phyloP scores from a whole-genome alignment of 31 red algal species.

The Endocladia muricata region DNA sequence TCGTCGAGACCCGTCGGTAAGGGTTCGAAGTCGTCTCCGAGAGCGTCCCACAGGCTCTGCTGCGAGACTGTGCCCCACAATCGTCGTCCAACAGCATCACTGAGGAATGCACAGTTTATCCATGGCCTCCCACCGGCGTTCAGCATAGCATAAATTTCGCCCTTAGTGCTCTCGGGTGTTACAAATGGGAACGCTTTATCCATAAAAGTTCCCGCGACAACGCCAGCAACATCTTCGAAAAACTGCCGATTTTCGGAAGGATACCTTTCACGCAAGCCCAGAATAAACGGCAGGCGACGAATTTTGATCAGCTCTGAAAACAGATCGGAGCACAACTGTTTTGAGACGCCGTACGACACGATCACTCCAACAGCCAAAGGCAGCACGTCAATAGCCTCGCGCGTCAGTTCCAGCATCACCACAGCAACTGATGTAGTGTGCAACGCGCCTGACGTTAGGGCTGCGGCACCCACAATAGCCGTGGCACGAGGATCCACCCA shows the following conservation, averaged over 20 bases:
- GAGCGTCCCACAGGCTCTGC: constrained; percentile 36
- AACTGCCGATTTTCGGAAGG: constrained; percentile 57
- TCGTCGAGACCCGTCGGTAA: not conserved
- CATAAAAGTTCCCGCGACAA: constrained; percentile 61
- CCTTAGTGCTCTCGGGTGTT: constrained; percentile 45
- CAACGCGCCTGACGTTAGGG: constrained; percentile 48
- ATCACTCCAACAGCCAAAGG: constrained; percentile 60
- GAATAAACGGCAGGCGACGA: constrained; percentile 58
- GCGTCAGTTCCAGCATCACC: constrained; percentile 75
- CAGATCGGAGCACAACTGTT: constrained; percentile 60
- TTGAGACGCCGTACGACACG: constrained; percentile 64
- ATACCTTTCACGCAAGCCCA: constrained; percentile 68
- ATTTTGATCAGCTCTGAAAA: constrained; percentile 75
- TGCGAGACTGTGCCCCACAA: constrained; percentile 66
- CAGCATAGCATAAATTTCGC: constrained; percentile 49
- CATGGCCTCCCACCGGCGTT: constrained; percentile 34
- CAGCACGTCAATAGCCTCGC: constrained; percentile 60
- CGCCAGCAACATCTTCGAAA: constrained; percentile 44
- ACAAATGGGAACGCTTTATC: constrained; percentile 52
- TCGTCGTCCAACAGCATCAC: constrained; percentile 22
- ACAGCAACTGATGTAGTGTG: constrained; percentile 70
- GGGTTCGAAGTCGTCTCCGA: constrained; percentile 25
- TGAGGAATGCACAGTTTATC: constrained; percentile 54
- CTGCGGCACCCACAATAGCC: constrained; percentile 69
- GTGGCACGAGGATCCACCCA: constrained; percentile 68